A percentile compares a stretch with the other conserved stretches of the same genome.
These are phyloP conservation scores for Tillandsia fasciculata DNA, from an alignment of 176 grass and related monocot genomes.

Conservation along the genomic window DNA sequence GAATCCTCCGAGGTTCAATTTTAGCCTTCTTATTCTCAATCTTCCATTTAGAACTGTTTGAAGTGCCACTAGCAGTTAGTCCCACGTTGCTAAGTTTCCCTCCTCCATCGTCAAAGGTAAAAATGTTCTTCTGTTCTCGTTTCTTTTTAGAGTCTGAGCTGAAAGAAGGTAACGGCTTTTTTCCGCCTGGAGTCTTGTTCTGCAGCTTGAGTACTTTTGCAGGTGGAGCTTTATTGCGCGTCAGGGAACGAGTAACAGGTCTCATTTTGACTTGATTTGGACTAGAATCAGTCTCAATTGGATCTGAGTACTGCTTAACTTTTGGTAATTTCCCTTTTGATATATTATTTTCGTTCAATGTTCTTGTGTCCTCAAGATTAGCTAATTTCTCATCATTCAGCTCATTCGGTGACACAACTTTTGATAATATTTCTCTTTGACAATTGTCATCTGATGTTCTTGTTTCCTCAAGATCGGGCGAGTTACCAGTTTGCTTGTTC, in stretches of 20 bases:
- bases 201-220: slow-evolving; percentile 25
- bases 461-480: slow-evolving; percentile 24
- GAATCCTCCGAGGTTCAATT: slow-evolving; percentile 25
- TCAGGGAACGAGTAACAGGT: slow-evolving; percentile 48
- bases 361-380: background rate
- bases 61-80: slow-evolving; percentile 24
- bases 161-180: slow-evolving; percentile 55
- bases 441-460: slow-evolving; percentile 5
- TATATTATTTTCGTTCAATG: background rate
- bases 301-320: slow-evolving; percentile 53
- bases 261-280: slow-evolving; percentile 47
- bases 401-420: background rate
- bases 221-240: slow-evolving; percentile 32
- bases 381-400: background rate
- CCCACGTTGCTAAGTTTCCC: slow-evolving; percentile 24
- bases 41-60: slow-evolving; percentile 34
- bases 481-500: slow-evolving; percentile 47
- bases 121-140: slow-evolving; percentile 26
- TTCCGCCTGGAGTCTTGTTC: slow-evolving; percentile 34
- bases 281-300: slow-evolving; percentile 77
- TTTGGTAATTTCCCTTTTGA: slow-evolving; percentile 25
- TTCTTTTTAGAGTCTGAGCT: slow-evolving; percentile 41
- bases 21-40: slow-evolving; percentile 20
- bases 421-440: slow-evolving; percentile 17
- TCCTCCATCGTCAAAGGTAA: slow-evolving; percentile 43